A percentile compares a stretch with the other conserved stretches of the same genome.
Evolutionary conservation across 2,329 filamentous ascomycete genomes (phyloP).

Genomic region (Ceratocystis ficicola): DNA sequence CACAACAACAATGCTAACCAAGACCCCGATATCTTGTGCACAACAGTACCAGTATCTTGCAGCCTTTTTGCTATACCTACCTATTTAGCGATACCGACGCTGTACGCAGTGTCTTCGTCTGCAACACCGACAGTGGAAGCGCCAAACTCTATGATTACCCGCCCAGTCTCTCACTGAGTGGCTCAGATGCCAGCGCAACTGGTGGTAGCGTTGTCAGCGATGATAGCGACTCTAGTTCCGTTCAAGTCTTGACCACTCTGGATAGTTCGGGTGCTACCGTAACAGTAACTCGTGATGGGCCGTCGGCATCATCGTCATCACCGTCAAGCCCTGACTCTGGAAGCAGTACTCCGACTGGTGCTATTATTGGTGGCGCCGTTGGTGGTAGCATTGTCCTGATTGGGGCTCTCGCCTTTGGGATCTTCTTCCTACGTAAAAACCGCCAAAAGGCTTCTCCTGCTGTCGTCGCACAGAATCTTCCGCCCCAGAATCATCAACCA

Average conservation of each 20-base stretch:
- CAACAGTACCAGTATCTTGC: constrained; percentile 22
- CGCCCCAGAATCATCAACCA: background rate
- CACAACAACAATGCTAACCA: constrained; percentile 4
- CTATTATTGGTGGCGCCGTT: constrained; percentile 30
- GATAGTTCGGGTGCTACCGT: background rate
- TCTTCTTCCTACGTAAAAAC: constrained; percentile 33
- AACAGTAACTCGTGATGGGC: background rate
- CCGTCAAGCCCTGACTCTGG: constrained; percentile 12
- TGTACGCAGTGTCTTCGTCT: constrained; percentile 25
- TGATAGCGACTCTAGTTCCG: constrained; percentile 16
- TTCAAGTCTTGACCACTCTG: constrained; percentile 17
- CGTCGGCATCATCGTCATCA: background rate
- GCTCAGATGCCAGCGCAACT: constrained; percentile 19
- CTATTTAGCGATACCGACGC: constrained; percentile 25
- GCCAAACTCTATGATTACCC: constrained; percentile 28
- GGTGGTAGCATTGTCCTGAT: constrained; percentile 32
- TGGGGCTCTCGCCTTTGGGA: constrained; percentile 31
- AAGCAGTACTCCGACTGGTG: constrained; percentile 30
- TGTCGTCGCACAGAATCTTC: background rate
- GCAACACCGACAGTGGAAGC: constrained; percentile 25
- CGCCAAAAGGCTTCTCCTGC: background rate
- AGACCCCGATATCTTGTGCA: constrained; percentile 3
- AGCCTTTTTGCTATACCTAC: constrained; percentile 28
- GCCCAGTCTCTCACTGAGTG: constrained; percentile 23
- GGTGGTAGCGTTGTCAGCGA: background rate